These are phyloP conservation scores for Daldinia decipiens DNA, from an alignment of 495 filamentous ascomycete species.

Conservation along the genomic window DNA sequence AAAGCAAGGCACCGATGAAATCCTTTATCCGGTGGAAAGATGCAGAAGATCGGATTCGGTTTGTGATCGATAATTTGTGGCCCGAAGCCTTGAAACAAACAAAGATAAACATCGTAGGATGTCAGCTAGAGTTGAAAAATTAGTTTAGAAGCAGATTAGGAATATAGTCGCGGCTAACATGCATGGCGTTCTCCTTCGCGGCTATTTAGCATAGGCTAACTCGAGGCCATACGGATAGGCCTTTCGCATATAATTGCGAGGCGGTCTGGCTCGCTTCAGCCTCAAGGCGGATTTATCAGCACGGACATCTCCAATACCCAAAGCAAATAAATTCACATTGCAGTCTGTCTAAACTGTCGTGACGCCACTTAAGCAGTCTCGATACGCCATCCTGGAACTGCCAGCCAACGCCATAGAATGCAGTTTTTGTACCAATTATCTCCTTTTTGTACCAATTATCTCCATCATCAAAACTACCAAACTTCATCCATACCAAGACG, in stretches of 20 bases:
- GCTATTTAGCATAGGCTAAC: constrained; percentile 20
- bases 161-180: constrained; percentile 15
- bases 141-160: constrained; percentile 9
- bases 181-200: constrained; percentile 13
- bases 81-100: constrained; percentile 6
- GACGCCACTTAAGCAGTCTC: constrained; percentile 10
- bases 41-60: too few species aligned
- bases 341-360: constrained; percentile 16
- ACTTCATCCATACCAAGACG: constrained; percentile 1
- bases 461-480: constrained; percentile 15
- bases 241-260: constrained; percentile 14
- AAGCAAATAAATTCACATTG: constrained; percentile 21
- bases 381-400: constrained; percentile 39
- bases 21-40: neutral
- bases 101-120: constrained; percentile 5
- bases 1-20: neutral
- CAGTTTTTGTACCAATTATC: constrained; percentile 30
- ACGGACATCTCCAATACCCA: constrained; percentile 1
- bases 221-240: constrained; percentile 4
- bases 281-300: constrained; percentile 8
- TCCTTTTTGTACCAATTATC: constrained; percentile 15
- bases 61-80: constrained; percentile 5
- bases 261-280: constrained; percentile 14
- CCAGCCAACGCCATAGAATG: constrained; percentile 48
- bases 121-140: neutral